These are phyloP conservation scores for Peronosclerospora sorghi DNA, from an alignment of 352 stramenopile species.

Conservation along the genomic window DNA sequence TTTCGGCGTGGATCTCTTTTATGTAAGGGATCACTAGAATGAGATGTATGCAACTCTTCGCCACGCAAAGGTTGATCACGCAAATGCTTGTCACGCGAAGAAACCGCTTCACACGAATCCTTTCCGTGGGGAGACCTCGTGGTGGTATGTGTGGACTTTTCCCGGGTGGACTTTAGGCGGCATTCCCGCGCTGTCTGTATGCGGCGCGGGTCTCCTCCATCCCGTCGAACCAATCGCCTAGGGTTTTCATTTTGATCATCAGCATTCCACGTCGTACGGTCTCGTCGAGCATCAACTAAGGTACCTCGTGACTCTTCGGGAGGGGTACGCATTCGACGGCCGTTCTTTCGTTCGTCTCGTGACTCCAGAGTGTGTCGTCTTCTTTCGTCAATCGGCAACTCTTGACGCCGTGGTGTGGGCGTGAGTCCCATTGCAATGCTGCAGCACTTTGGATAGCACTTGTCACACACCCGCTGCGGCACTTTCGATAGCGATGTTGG, in stretches of 20 bases:
- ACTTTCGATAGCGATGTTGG: conserved; percentile 51
- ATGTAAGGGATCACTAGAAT: conserved; percentile 2
- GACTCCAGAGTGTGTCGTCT: conserved; percentile 15
- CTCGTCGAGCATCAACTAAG: conserved; percentile 3
- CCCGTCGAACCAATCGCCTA: background rate
- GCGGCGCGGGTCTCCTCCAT: conserved; percentile 2
- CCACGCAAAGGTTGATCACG: conserved; percentile 7
- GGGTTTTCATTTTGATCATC: conserved; percentile 8
- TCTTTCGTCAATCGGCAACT: conserved; percentile 8
- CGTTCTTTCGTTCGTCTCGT: conserved; percentile 3
- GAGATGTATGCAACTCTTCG: too few relatives aligned
- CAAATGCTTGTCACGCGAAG: conserved; percentile 1
- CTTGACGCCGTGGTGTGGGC: background rate
- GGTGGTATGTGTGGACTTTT: conserved; percentile 6
- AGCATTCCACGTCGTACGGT: conserved; percentile 21
- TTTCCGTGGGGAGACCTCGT: conserved; percentile 8
- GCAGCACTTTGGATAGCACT: conserved; percentile 48
- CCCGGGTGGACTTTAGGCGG: conserved; percentile 9
- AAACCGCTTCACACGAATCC: conserved; percentile 9
- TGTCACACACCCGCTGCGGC: conserved; percentile 63
- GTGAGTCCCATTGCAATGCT: conserved; percentile 4
- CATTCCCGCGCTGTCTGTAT: conserved; percentile 9
- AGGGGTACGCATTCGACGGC: conserved; percentile 4
- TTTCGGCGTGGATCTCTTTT: background rate
- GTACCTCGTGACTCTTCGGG: conserved; percentile 2